These are phyloP conservation scores for Fusarium goolgardi DNA, from an alignment of 2,329 filamentous ascomycete species.

Conservation along the genomic window DNA sequence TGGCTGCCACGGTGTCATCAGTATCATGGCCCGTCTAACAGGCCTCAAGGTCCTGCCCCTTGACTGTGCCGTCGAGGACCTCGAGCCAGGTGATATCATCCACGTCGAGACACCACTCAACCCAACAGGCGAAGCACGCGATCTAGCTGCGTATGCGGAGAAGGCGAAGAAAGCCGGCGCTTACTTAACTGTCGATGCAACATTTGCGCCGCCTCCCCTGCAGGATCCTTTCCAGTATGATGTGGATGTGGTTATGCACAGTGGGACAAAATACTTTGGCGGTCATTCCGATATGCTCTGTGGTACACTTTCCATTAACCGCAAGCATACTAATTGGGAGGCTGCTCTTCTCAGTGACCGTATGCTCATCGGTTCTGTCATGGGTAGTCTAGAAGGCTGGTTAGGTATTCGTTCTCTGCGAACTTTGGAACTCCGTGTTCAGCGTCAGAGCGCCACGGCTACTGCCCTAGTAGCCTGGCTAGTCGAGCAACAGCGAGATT, in stretches of 20 bases:
- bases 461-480: conserved; percentile 79
- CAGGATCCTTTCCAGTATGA: conserved; percentile 86
- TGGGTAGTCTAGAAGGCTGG: conserved; percentile 94
- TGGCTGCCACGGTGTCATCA: conserved; percentile 88
- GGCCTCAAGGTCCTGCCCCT: conserved; percentile 79
- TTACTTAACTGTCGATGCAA: conserved; percentile 85
- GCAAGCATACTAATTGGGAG: conserved; percentile 67
- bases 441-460: conserved; percentile 79
- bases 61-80: conserved; percentile 71
- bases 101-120: conserved; percentile 96
- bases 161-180: conserved; percentile 79
- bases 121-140: conserved; percentile 83
- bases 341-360: conserved; percentile 73
- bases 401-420: conserved; percentile 86
- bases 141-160: conserved; percentile 77
- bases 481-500: conserved; percentile 57
- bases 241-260: conserved; percentile 90
- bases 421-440: conserved; percentile 85
- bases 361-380: conserved; percentile 81
- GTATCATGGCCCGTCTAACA: conserved; percentile 78
- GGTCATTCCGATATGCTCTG: conserved; percentile 95
- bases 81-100: conserved; percentile 83
- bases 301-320: conserved; percentile 78
- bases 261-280: conserved; percentile 94
- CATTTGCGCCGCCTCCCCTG: conserved; percentile 90